Base-by-base conservation (phyloP, 2,329 filamentous ascomycete genomes). In the Ophiosphaerella korrae region DNA sequence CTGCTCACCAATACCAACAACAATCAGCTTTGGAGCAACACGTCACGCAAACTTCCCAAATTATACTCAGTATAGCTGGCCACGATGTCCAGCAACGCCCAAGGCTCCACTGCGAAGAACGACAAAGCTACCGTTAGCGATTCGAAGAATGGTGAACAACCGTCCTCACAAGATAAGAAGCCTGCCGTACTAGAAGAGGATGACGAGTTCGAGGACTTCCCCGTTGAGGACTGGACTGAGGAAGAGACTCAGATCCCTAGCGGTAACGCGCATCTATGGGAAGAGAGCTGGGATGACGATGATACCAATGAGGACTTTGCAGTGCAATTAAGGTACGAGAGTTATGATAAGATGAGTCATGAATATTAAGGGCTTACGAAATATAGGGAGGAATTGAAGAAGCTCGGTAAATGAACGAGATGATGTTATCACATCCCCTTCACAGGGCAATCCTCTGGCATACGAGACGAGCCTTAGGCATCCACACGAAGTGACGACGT, bases 221-320 rank as follows among this genome's bases (percentile, higher is more conserved):
- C 94, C 23, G 89, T 96, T 49, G 93, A 99, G 78, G 94, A 97
- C 77, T 99, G 94, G 94, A 82, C 87, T 45, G 87, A 92, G 74
- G 91, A 96, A 71, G 92, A 96, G 71, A 90, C 90, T 55, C 91
- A 97, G 72, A 88, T 87, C 48, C 89, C 88, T 50, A 82, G 83
- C 67, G 85, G 85, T 80, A 87, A 87, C 68, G 84, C 87, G 74
- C 92, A 97, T 78, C 81, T 99, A 47, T 99, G 94, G 94, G 94
- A 99, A 77, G 94, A 99, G 82, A 97, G 92, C 82, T 99, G 94
- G 94, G 94, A 99, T 72, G 94, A 99, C 70, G 93, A 97, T 74
- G 94, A 97, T 77, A 94, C 91, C 61, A 94, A 84, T 67, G 94
- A 99, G 73, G 94, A 99, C 70, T 99, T 99, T 75, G 94, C 92